Evolutionary conservation across 352 stramenopile genomes (phyloP).

Genomic region (Peronosclerospora sorghi): DNA sequence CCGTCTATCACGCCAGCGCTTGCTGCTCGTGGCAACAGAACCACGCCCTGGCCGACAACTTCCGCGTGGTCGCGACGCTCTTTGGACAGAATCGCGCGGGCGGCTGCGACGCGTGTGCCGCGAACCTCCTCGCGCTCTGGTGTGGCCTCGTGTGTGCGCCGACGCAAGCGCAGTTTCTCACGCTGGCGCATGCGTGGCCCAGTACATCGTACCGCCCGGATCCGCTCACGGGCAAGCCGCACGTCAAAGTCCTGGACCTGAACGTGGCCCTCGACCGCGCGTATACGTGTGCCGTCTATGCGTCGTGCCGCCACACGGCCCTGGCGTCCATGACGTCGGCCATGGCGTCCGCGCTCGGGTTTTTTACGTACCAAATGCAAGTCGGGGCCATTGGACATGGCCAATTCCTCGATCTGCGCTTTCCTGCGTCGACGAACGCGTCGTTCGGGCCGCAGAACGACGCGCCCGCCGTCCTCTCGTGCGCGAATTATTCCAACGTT

Average conservation of each 20-base stretch:
- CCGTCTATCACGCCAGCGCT: constrained; percentile 60
- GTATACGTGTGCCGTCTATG: constrained; percentile 69
- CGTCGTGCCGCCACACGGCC: constrained; percentile 79
- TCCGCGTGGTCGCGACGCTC: constrained; percentile 56
- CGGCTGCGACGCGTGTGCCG: constrained; percentile 70
- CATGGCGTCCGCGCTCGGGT: constrained; percentile 78
- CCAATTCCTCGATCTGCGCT: constrained; percentile 77
- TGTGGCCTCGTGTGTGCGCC: constrained; percentile 80
- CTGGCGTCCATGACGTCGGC: constrained; percentile 59
- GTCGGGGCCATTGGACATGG: constrained; percentile 78
- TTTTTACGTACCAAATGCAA: constrained; percentile 86
- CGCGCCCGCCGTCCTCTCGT: no score
- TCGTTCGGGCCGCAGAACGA: no score
- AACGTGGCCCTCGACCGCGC: constrained; percentile 60
- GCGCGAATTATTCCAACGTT: constrained; percentile 56
- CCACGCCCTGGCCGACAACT: constrained; percentile 79
- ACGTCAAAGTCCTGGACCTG: constrained; percentile 72
- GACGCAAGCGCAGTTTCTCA: constrained; percentile 58
- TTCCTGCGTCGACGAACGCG: constrained; percentile 31
- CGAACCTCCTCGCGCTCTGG: constrained; percentile 82
- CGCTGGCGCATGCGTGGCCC: constrained; percentile 50
- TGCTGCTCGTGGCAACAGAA: constrained; percentile 89
- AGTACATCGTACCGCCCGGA: constrained; percentile 61
- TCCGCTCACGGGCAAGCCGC: constrained; percentile 59
- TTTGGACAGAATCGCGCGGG: constrained; percentile 60